Evolutionary conservation across 768 basidiomycete genomes (phyloP).

Genomic region (Lactarius quietus): DNA sequence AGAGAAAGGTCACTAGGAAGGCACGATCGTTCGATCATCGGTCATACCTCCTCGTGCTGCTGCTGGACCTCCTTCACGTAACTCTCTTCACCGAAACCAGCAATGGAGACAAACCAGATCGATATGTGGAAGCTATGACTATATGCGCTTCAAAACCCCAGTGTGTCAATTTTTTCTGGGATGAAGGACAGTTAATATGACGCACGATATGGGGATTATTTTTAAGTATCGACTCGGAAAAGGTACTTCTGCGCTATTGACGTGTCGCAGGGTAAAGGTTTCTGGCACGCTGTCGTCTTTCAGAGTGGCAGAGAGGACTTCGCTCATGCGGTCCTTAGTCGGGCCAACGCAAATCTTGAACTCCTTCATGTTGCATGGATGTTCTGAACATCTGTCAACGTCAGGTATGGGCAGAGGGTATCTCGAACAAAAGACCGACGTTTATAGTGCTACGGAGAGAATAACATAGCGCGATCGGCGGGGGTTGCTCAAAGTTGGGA

Average conservation of each 20-base stretch:
- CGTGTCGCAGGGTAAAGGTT: slow-evolving; percentile 55
- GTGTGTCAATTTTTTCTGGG: background rate
- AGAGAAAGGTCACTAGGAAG: background rate
- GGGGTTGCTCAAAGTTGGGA: slow-evolving; percentile 17
- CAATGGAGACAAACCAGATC: slow-evolving; percentile 68
- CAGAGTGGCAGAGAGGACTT: slow-evolving; percentile 59
- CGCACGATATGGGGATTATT: slow-evolving; percentile 72
- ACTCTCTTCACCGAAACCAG: slow-evolving; percentile 53
- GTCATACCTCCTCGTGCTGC: slow-evolving; percentile 60
- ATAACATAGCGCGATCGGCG: slow-evolving; percentile 1
- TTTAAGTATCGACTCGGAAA: slow-evolving; percentile 71
- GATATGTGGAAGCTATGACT: slow-evolving; percentile 72
- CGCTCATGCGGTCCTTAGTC: slow-evolving; percentile 60
- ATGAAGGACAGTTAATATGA: slow-evolving; percentile 5
- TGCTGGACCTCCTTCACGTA: slow-evolving; percentile 53
- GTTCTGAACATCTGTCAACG: slow-evolving; percentile 43
- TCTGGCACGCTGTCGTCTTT: slow-evolving; percentile 65
- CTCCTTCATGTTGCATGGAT: slow-evolving; percentile 84
- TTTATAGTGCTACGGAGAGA: slow-evolving; percentile 34
- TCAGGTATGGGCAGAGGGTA: slow-evolving; percentile 12
- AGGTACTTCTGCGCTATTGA: slow-evolving; percentile 51
- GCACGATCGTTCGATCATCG: background rate
- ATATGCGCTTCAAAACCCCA: slow-evolving; percentile 49
- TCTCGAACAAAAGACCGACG: slow-evolving; percentile 28
- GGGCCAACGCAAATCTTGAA: slow-evolving; percentile 69